Evolutionary conservation across 345 rosid genomes (phyloP), one percentile per base, ranked within the genome.

Genomic region (Aethionema arabicum): DNA sequence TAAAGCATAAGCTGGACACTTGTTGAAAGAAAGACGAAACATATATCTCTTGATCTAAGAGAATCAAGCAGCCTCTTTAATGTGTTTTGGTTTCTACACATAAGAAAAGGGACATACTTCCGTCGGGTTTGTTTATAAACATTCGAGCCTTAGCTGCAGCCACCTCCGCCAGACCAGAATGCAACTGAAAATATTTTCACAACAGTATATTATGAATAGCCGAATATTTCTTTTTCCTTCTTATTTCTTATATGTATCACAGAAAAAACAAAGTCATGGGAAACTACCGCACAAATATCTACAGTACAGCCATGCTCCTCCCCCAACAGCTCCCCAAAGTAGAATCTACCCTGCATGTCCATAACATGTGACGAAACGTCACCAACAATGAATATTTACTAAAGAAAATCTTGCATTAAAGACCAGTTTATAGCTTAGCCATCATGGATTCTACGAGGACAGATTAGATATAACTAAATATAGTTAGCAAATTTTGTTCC

Each of bases 61-160:
- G 29, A 14, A 43, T 55, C 61, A 29, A 37, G 54, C 31, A 44
- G 14, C n/a, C 52, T 15, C 48, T 56, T 35, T 16, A 29, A 59
- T 39, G 45, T 43, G 48, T 14, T 6, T 11, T 61, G 37, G 32
- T 13, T 32, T 46, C 39, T 55, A 61, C 50, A 32, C 63, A 47
- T 4, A 42, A 66, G 63, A 16, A 36, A 42, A 57, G 42, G 52
- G 58, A 73, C 81, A 53, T 86, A 91, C 98, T 91, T 82, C 98
- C 98, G 60, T 91, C 96, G 4, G 98, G 96, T 72, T 91, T 91
- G 77, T 88, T 85, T 12, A 78, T 76, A 76, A 91, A 91, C 96
- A 91, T 91, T 56, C 86, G 80, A 69, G 98, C 98, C 85, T 91
- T 88, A 50, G 96, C 98, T 65, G 96, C 95, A 68, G 98, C 98